Evolutionary conservation across 2,329 filamentous ascomycete species (phyloP), one percentile per base, ranked within the genome.

Genomic region (Berkeleyomyces rouxiae): DNA sequence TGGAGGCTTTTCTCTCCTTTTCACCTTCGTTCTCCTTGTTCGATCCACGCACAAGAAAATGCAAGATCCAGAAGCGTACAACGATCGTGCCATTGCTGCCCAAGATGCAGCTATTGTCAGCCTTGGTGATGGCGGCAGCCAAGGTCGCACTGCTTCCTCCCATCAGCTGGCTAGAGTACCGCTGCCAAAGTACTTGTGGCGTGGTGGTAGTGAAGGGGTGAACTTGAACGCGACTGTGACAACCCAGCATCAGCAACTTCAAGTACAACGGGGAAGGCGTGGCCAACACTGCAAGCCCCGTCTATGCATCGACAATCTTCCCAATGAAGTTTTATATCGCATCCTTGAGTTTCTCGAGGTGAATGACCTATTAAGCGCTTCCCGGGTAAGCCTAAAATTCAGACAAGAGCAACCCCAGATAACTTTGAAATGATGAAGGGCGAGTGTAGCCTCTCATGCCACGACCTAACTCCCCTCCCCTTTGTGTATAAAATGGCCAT

Each of bases 281-380:
- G n/a, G 51, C 51, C 51, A 55, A 36, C 11, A 55, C 36, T 13
- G 4, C 33, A 55, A 55, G 33, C 51, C 51, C 33, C 51, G 51
- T 36, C 10, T 55, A 55, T 57, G 39, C 49, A 53, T 61, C 49
- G 31, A 61, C 9, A 70, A 71, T 49, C 71, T 84, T 57, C 81
- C 81, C 33, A 82, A 79, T 70, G 81, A 84, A 70, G 70, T 83
- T 37, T 70, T 83, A 61, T 75, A 79, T 66, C 76, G 80, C 63
- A 79, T 84, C 49, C 72, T 83, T 66, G 74, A 76, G 61, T 81
- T 78, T 67, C 72, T 84, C 62, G 81, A 84, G 65, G 79, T 83
- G 55, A 74, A 74, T 68, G 81, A 84, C 70, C 70, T 83, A 64
- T 72, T 83, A 61, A 74, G 76, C 65, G 76, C 75, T 61, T 83